A percentile compares a stretch with the other conserved stretches of the same genome.
These are phyloP conservation scores for Balakata baccata DNA, from an alignment of 345 rosid species.

Conservation along the genomic window DNA sequence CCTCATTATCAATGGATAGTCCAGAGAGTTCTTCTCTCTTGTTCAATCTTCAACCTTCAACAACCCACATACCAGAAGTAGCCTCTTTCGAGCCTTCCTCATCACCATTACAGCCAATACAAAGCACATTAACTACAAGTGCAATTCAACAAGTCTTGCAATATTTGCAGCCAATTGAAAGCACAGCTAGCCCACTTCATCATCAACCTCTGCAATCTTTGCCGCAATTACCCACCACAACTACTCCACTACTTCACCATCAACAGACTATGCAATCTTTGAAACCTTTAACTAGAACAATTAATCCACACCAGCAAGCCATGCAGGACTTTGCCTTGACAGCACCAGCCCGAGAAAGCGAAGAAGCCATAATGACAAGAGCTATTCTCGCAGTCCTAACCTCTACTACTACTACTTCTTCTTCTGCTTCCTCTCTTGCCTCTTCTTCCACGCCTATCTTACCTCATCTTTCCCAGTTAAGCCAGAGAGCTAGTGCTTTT, in stretches of 20 bases:
- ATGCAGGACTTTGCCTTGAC: constrained; percentile 27
- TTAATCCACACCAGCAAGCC: constrained; percentile 38
- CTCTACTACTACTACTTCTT: constrained; percentile 32
- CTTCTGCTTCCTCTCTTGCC: constrained; percentile 32
- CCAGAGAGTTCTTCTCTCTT: constrained; percentile 61
- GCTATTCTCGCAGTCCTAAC: constrained; percentile 66
- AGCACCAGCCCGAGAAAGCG: constrained; percentile 1
- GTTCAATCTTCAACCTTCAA: constrained; percentile 37
- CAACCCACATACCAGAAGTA: constrained; percentile 27
- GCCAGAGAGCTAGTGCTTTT: constrained; percentile 40
- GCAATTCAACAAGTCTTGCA: constrained; percentile 11
- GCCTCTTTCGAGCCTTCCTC: constrained; percentile 4
- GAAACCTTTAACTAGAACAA: constrained; percentile 4
- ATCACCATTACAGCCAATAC: constrained; percentile 4
- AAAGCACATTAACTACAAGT: neutral
- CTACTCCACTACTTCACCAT: neutral
- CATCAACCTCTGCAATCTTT: constrained; percentile 1
- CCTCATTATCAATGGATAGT: constrained; percentile 63
- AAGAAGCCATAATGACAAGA: constrained; percentile 38
- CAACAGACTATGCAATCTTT: neutral
- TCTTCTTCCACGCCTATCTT: neutral
- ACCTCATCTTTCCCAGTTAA: neutral
- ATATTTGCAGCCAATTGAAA: neutral
- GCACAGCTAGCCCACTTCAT: neutral
- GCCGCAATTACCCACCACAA: neutral